Evolutionary conservation across 1,284 basidiomycete genomes (phyloP).

Genomic region (Prillingera fragicola): DNA sequence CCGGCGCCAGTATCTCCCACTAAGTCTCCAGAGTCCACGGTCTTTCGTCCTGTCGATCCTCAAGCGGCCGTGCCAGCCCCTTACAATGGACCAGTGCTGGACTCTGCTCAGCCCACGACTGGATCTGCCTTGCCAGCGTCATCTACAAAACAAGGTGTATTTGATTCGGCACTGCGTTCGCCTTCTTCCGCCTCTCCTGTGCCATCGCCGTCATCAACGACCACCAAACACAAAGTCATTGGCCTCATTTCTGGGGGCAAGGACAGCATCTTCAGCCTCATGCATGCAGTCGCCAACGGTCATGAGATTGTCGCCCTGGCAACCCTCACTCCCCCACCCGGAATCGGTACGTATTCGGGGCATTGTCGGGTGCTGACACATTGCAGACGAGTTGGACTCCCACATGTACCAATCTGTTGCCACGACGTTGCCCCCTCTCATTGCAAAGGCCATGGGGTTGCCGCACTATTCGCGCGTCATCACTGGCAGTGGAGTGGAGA

Average conservation of each 20-base stretch:
- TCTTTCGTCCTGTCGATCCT: not conserved
- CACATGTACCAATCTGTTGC: constrained; percentile 98
- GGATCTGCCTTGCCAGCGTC: too few species aligned
- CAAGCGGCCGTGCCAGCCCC: not conserved
- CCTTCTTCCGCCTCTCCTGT: too few species aligned
- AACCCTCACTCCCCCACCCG: constrained; percentile 76
- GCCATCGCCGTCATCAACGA: too few species aligned
- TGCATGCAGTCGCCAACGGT: constrained; percentile 81
- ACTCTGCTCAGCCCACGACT: too few species aligned
- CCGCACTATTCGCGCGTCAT: constrained; percentile 80
- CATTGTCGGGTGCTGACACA: too few species aligned
- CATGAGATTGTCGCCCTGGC: constrained; percentile 85
- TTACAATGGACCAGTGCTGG: not conserved
- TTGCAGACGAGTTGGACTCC: constrained; percentile 89
- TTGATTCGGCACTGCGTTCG: too few species aligned
- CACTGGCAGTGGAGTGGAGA: constrained; percentile 70
- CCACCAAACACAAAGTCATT: constrained; percentile 76
- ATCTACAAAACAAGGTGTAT: too few species aligned
- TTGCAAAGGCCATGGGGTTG: constrained; percentile 75
- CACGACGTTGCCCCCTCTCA: constrained; percentile 81
- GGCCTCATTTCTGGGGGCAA: constrained; percentile 94
- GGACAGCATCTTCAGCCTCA: constrained; percentile 91
- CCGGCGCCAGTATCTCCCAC: not conserved
- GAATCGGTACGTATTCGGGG: constrained; percentile 63
- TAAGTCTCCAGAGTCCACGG: too few species aligned